Evolutionary conservation across 371 early-diverging fungal genomes (phyloP).

Genomic region (Mucor racemosus): DNA sequence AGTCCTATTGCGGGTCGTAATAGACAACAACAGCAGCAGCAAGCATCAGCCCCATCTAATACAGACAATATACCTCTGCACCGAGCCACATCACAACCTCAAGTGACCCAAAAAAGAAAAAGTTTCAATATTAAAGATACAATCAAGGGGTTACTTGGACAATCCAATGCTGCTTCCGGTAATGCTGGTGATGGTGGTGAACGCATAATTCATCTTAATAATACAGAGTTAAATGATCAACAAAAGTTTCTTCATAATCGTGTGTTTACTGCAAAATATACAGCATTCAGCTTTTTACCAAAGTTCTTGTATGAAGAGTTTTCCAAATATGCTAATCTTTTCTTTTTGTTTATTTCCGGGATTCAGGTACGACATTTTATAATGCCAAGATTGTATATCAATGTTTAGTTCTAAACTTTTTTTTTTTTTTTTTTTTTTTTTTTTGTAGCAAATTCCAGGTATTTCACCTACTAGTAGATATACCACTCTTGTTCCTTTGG

Average conservation of each 20-base stretch:
- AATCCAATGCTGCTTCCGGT: constrained; percentile 36
- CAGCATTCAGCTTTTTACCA: constrained; percentile 85
- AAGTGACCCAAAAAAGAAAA: constrained; percentile 13
- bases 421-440: background rate
- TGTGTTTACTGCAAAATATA: constrained; percentile 93
- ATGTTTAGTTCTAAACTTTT: background rate
- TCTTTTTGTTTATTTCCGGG: constrained; percentile 90
- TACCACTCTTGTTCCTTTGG: constrained; percentile 93
- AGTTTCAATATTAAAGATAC: constrained; percentile 24
- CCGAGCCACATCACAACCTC: constrained; percentile 23
- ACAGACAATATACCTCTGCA: constrained; percentile 19
- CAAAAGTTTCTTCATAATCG: constrained; percentile 83
- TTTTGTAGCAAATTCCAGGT: constrained; percentile 76
- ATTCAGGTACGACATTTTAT: constrained; percentile 71
- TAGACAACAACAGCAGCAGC: background rate
- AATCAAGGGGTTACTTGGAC: constrained; percentile 30
- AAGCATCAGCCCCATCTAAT: background rate
- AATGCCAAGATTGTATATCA: background rate
- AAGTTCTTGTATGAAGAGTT: constrained; percentile 94
- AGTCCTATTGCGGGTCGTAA: constrained; percentile 47
- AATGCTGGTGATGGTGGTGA: constrained; percentile 51
- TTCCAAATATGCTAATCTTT: constrained; percentile 93
- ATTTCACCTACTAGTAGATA: constrained; percentile 85
- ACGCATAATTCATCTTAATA: constrained; percentile 87
- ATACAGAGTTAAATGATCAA: constrained; percentile 72